Evolutionary conservation across 257 asterid species (phyloP).

Genomic region (Rubia yunnanensis): DNA sequence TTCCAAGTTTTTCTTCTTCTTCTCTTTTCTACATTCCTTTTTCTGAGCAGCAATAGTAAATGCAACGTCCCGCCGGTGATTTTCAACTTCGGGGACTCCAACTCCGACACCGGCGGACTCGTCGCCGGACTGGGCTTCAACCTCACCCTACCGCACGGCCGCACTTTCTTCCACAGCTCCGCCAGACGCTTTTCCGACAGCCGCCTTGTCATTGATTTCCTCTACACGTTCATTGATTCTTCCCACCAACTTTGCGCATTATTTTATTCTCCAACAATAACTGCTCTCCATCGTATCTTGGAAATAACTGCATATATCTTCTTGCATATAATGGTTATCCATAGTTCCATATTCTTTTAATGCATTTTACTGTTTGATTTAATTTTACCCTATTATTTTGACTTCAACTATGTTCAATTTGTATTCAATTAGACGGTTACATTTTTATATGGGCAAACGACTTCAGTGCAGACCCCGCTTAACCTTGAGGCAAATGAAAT

Average conservation of each 20-base stretch:
- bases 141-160: conserved; percentile 57
- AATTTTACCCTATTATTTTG: no score
- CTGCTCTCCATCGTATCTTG: no score
- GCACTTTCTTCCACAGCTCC: conserved; percentile 47
- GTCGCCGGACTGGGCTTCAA: conserved; percentile 62
- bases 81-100: conserved; percentile 90
- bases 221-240: conserved; percentile 33
- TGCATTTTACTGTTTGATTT: no score
- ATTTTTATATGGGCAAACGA: no score
- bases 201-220: conserved; percentile 75
- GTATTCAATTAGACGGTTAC: no score
- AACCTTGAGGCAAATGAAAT: no score
- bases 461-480: no score
- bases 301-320: background rate
- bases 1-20: background rate
- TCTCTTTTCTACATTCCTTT: conserved; percentile 13
- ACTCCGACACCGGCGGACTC: conserved; percentile 93
- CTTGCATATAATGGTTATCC: no score
- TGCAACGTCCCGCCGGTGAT: conserved; percentile 53
- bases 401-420: no score
- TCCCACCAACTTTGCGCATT: background rate
- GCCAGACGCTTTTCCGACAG: conserved; percentile 76
- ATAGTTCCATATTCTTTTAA: no score
- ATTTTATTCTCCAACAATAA: background rate
- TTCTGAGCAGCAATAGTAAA: background rate